Conservation (phyloP, 73 alveolate genomes). For the Uronychia setigera region DNA sequence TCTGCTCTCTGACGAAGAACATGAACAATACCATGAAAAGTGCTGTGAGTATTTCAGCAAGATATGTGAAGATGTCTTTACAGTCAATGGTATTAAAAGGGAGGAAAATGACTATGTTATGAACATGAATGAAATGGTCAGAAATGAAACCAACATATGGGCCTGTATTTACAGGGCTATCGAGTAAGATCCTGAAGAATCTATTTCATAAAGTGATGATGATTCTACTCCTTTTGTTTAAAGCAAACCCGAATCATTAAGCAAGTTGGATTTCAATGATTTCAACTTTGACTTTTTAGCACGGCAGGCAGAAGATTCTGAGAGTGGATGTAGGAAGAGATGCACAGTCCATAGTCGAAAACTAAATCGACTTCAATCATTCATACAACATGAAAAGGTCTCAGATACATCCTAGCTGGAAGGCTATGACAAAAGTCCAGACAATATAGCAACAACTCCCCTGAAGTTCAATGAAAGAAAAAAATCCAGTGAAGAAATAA, state of each 20-base stretch:
- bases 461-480: background rate
- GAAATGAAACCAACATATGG: constrained; percentile 44
- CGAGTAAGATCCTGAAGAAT: background rate
- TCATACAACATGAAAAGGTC: background rate
- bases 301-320: background rate
- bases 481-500: background rate
- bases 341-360: background rate
- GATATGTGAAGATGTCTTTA: constrained; percentile 14
- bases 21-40: constrained; percentile 12
- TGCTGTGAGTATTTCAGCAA: constrained; percentile 11
- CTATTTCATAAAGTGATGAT: background rate
- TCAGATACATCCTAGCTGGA: background rate
- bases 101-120: background rate
- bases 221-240: no score
- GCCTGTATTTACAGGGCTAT: constrained; percentile 34
- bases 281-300: background rate
- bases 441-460: background rate
- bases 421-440: background rate
- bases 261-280: background rate
- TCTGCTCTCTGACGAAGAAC: constrained; percentile 25
- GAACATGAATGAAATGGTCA: constrained; percentile 21
- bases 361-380: background rate
- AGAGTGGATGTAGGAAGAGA: background rate
- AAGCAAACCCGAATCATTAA: background rate
- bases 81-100: background rate